Evolutionary conservation across 2,329 filamentous ascomycete species (phyloP).

Genomic region (Xylariales sp.): DNA sequence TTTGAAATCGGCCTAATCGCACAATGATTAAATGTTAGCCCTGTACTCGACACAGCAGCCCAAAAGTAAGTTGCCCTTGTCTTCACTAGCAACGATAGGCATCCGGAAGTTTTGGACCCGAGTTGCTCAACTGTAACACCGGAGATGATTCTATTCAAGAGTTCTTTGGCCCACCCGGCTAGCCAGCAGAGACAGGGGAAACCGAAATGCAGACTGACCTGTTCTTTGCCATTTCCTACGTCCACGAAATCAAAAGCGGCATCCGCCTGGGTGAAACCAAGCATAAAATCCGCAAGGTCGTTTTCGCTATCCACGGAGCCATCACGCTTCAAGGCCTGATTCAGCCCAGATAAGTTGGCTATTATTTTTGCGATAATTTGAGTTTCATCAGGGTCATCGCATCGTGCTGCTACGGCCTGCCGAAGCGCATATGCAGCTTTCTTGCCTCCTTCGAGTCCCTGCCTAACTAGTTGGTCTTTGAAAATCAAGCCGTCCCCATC

Average conservation of each 20-base stretch:
- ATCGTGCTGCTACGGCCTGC: conserved; percentile 41
- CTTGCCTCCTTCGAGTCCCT: conserved; percentile 52
- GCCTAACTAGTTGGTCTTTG: conserved; percentile 47
- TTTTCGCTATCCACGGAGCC: conserved; percentile 38
- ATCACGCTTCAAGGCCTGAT: conserved; percentile 43
- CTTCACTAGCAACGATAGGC: no score
- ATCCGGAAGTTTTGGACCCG: no score
- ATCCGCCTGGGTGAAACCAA: conserved; percentile 56
- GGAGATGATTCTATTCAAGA: no score
- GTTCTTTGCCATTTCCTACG: conserved; percentile 54
- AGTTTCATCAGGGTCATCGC: conserved; percentile 38
- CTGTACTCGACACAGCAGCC: no score
- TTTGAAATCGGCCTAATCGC: conserved; percentile 55
- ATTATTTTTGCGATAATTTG: conserved; percentile 54
- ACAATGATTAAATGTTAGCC: no score
- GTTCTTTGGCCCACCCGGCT: no score
- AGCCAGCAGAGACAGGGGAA: no score
- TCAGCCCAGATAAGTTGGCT: conserved; percentile 48
- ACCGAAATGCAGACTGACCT: no score
- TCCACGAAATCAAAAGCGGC: conserved; percentile 62
- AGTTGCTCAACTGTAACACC: no score
- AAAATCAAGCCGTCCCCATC: conserved; percentile 63
- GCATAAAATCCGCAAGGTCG: conserved; percentile 52
- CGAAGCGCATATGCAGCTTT: conserved; percentile 46
- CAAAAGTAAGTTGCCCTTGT: no score